phyloP scores from a whole-genome alignment of 257 asterid genomes.

The Solanum bulbocastanum region DNA sequence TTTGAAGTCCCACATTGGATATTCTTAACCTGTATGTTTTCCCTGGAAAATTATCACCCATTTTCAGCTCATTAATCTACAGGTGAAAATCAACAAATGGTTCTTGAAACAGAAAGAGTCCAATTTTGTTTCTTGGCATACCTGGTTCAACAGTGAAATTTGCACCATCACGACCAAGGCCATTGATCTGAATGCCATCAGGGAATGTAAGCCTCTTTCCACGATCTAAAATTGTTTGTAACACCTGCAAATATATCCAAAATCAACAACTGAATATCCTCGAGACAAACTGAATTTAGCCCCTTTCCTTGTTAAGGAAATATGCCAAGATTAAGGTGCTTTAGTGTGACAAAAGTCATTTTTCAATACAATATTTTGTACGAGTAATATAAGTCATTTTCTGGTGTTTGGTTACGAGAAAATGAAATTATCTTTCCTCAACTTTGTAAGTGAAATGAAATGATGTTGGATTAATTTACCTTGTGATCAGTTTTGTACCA shows the following conservation, averaged over 20 bases:
- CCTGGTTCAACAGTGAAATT: conserved; percentile 38
- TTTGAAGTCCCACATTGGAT: conserved; percentile 52
- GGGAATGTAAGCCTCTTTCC: conserved; percentile 41
- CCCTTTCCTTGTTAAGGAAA: background rate
- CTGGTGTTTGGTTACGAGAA: too few species aligned
- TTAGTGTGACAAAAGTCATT: background rate
- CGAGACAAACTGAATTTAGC: background rate
- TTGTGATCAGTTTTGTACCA: conserved; percentile 53
- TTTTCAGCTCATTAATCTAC: background rate
- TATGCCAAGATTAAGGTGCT: background rate
- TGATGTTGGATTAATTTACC: conserved; percentile 13
- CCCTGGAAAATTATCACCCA: conserved; percentile 21
- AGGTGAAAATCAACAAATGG: background rate
- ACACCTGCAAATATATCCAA: conserved; percentile 14
- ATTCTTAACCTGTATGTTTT: conserved; percentile 65
- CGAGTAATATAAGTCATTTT: too few species aligned
- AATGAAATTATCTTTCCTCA: too few species aligned
- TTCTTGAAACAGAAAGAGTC: background rate
- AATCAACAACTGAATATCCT: background rate
- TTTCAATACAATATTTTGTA: background rate
- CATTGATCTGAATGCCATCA: conserved; percentile 52
- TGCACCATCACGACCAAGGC: conserved; percentile 25
- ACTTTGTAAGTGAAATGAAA: too few species aligned
- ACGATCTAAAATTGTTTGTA: conserved; percentile 28
- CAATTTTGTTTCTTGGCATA: background rate